These are phyloP conservation scores for Microbotryum scabiosae DNA, from an alignment of 1,284 basidiomycete genomes.

Conservation along the genomic window DNA sequence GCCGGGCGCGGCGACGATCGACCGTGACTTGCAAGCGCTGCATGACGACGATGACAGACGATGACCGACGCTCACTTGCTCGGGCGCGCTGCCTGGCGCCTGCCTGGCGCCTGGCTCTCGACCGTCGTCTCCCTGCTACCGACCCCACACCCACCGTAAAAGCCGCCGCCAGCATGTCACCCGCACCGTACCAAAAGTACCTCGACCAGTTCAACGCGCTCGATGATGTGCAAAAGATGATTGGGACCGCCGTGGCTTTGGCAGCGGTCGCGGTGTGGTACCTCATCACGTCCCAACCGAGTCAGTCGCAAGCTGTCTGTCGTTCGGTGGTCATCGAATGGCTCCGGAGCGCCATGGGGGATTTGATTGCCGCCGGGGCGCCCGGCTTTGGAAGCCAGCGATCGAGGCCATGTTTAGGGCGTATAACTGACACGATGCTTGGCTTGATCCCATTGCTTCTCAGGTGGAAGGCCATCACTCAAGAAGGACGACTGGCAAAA, in stretches of 20 bases:
- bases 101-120: no score
- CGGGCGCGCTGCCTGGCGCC: no score
- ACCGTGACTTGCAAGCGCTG: no score
- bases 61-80: no score
- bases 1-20: no score
- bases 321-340: constrained; percentile 22
- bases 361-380: constrained; percentile 7
- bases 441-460: constrained; percentile 1
- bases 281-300: no score
- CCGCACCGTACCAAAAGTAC: background rate
- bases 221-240: background rate
- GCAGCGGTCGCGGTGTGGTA: background rate
- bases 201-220: background rate
- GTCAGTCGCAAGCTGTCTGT: constrained; percentile 18
- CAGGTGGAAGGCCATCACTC: constrained; percentile 50
- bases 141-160: no score
- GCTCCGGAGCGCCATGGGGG: constrained; percentile 8
- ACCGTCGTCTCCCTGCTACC: no score
- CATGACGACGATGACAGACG: no score
- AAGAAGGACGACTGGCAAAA: constrained; percentile 68
- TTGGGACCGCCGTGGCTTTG: background rate
- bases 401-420: background rate
- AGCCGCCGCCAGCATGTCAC: background rate
- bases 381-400: no score
- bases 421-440: background rate